A percentile compares a stretch with the other conserved stretches of the same genome.
Conservation (phyloP, 306 rosid species). For the Cucumis cinereus region DNA sequence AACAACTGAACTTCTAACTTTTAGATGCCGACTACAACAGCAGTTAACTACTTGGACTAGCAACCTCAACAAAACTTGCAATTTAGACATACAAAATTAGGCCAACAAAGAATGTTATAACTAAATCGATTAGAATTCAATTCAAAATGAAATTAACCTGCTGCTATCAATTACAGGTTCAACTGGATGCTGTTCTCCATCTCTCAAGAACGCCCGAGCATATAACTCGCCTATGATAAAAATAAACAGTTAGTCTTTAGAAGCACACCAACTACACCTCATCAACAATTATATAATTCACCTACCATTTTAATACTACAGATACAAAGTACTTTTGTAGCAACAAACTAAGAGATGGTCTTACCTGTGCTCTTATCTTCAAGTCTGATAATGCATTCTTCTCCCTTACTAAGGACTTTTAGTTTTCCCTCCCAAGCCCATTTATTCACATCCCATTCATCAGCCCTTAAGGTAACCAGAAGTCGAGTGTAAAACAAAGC, state of each 20-base stretch:
- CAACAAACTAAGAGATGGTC: slow-evolving; percentile 11
- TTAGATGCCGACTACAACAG: not conserved
- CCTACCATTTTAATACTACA: not conserved
- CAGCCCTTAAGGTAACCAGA: slow-evolving; percentile 55
- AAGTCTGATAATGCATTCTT: slow-evolving; percentile 80
- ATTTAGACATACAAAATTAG: not conserved
- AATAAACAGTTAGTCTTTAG: slow-evolving; percentile 9
- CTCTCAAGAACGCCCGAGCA: slow-evolving; percentile 93
- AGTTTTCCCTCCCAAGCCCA: slow-evolving; percentile 92
- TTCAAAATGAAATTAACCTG: slow-evolving; percentile 44
- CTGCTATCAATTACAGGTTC: slow-evolving; percentile 99
- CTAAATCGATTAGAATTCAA: not conserved
- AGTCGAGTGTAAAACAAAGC: not conserved
- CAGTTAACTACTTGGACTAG: not conserved
- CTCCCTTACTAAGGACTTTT: slow-evolving; percentile 84
- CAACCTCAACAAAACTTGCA: not conserved
- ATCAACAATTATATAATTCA: not conserved
- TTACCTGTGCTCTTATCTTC: slow-evolving; percentile 87
- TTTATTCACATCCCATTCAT: slow-evolving; percentile 99
- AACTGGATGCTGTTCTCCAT: slow-evolving; percentile 90
- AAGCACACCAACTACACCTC: not conserved
- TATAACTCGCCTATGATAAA: slow-evolving; percentile 68
- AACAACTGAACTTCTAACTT: not conserved
- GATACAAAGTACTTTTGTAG: not conserved
- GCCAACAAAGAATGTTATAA: not conserved